Conservation (phyloP, 495 filamentous ascomycete species). For the Neurospora africana region DNA sequence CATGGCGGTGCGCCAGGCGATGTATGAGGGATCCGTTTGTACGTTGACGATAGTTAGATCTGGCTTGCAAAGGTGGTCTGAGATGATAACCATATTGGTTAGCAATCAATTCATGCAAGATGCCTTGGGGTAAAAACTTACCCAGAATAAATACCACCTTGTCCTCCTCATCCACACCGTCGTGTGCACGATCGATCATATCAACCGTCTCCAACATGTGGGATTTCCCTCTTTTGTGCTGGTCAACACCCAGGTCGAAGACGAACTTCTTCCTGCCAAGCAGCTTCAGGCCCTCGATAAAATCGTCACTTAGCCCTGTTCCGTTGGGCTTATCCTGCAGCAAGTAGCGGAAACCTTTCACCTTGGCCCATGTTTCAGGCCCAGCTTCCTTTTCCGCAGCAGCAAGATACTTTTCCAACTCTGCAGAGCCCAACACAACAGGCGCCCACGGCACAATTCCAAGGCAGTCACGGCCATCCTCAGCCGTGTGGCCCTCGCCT, state of each 20-base stretch:
- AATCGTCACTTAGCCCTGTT: slow-evolving; percentile 46
- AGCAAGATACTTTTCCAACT: slow-evolving; percentile 40
- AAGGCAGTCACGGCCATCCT: slow-evolving; percentile 44
- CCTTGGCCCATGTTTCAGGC: slow-evolving; percentile 30
- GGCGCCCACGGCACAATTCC: slow-evolving; percentile 80
- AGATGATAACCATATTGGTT: neutral
- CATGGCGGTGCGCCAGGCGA: slow-evolving; percentile 44
- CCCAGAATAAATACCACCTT: slow-evolving; percentile 59
- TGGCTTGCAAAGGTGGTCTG: slow-evolving; percentile 85
- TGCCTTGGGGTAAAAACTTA: slow-evolving; percentile 28
- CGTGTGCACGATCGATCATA: slow-evolving; percentile 57
- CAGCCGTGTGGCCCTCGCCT: slow-evolving; percentile 48
- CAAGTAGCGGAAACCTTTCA: slow-evolving; percentile 66
- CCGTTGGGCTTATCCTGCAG: slow-evolving; percentile 64
- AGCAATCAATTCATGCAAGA: neutral
- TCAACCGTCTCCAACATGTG: slow-evolving; percentile 61
- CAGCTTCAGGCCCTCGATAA: slow-evolving; percentile 60
- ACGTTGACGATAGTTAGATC: slow-evolving; percentile 45
- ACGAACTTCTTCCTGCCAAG: slow-evolving; percentile 49
- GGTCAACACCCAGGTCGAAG: slow-evolving; percentile 80
- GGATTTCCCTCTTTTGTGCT: slow-evolving; percentile 53
- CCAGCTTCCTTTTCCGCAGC: slow-evolving; percentile 41
- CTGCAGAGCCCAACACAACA: slow-evolving; percentile 45
- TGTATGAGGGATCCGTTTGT: slow-evolving; percentile 46
- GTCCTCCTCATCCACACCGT: slow-evolving; percentile 45